A percentile compares a stretch with the other conserved stretches of the same genome.
These are phyloP conservation scores for Fusarium praegraminearum DNA, from an alignment of 2,329 filamentous ascomycete species.

Conservation along the genomic window DNA sequence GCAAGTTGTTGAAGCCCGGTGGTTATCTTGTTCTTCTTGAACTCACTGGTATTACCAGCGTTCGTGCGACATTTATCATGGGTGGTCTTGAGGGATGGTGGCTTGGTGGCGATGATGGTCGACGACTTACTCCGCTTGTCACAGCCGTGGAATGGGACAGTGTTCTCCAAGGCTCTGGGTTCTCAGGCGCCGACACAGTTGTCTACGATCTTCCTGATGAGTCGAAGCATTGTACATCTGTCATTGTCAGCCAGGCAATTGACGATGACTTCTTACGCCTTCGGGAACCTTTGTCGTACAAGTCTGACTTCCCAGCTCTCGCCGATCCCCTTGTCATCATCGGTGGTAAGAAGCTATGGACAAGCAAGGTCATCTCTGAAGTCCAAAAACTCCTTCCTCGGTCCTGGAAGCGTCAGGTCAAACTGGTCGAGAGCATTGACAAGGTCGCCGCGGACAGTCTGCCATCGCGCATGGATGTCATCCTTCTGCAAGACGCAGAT, in stretches of 20 bases:
- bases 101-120: constrained; percentile 22
- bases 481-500: not conserved
- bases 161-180: constrained; percentile 13
- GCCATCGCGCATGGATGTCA: not conserved
- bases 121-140: constrained; percentile 14
- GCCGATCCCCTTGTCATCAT: not conserved
- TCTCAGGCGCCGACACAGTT: constrained; percentile 26
- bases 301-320: not conserved
- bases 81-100: constrained; percentile 30
- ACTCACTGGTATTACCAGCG: constrained; percentile 7
- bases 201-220: constrained; percentile 1
- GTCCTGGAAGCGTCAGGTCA: not conserved
- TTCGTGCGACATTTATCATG: not conserved
- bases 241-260: not conserved
- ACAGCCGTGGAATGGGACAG: constrained; percentile 22
- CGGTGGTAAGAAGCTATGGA: not conserved
- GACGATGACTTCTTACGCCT: not conserved
- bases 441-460: not conserved
- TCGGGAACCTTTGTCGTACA: constrained; percentile 1
- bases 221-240: not conserved
- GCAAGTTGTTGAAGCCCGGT: constrained; percentile 12
- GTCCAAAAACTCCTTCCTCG: not conserved
- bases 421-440: not conserved
- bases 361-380: constrained; percentile 1
- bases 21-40: constrained; percentile 19